Conservation (phyloP, 305 asterid species). For the Coffea humblotiana region DNA sequence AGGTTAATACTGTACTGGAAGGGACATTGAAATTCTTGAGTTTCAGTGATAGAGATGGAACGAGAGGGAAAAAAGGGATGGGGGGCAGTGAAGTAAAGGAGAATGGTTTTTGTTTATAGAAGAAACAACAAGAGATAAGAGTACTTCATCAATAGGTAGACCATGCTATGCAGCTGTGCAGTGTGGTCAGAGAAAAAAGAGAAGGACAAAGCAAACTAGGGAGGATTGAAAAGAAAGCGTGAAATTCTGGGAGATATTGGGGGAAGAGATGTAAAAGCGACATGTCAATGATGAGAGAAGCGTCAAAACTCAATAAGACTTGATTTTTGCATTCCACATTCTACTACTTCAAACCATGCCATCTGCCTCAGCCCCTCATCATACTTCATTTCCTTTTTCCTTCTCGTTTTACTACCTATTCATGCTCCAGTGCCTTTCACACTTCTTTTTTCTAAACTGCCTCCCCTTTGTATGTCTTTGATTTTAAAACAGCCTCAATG, state of each 20-base stretch:
- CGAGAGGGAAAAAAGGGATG: constrained; percentile 17
- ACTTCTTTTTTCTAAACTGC: not conserved
- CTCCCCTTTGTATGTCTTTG: not conserved
- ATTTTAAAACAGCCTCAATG: not conserved
- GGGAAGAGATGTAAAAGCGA: constrained; percentile 27
- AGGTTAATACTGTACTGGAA: constrained; percentile 13
- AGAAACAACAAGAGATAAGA: constrained; percentile 2
- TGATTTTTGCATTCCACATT: not conserved
- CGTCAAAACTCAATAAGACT: constrained; percentile 7
- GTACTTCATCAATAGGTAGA: constrained; percentile 26
- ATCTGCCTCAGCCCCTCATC: not conserved
- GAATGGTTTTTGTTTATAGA: constrained; percentile 21
- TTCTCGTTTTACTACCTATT: constrained; percentile 3
- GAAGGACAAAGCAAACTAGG: constrained; percentile 11
- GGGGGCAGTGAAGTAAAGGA: constrained; percentile 24
- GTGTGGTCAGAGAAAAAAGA: constrained; percentile 8
- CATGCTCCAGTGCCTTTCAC: not conserved
- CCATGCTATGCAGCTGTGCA: constrained; percentile 20
- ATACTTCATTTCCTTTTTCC: not conserved
- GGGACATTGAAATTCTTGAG: constrained; percentile 17
- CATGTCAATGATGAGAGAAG: constrained; percentile 32
- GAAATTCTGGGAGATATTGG: constrained; percentile 30
- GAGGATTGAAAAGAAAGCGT: constrained; percentile 25
- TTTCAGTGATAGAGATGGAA: constrained; percentile 22
- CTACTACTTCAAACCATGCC: constrained; percentile 1